phyloP scores from a whole-genome alignment of 2,329 filamentous ascomycete species.

The Penicillium sclerotigenum region DNA sequence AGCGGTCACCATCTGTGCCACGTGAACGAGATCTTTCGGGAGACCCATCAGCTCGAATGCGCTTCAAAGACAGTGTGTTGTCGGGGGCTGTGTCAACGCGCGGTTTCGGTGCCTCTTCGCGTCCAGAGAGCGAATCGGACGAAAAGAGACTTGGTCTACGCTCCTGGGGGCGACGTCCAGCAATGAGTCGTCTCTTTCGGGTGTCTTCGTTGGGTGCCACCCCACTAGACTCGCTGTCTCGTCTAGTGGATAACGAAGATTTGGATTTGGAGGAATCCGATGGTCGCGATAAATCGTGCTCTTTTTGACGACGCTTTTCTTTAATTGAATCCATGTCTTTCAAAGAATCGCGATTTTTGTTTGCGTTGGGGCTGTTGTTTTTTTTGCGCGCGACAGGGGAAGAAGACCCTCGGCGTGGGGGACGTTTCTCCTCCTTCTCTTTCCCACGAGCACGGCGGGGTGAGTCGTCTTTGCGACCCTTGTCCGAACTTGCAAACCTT shows the following conservation, averaged over 20 bases:
- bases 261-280: conserved; percentile 31
- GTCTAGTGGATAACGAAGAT: conserved; percentile 21
- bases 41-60: conserved; percentile 42
- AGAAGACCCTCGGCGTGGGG: conserved; percentile 35
- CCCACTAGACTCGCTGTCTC: conserved; percentile 32
- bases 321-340: conserved; percentile 21
- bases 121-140: conserved; percentile 41
- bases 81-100: conserved; percentile 30
- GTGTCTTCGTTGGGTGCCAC: conserved; percentile 34
- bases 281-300: conserved; percentile 35
- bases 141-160: conserved; percentile 39
- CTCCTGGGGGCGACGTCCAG: conserved; percentile 42
- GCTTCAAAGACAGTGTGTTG: conserved; percentile 34
- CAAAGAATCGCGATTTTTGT: conserved; percentile 14
- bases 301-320: conserved; percentile 33
- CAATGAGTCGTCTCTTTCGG: conserved; percentile 40
- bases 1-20: conserved; percentile 31
- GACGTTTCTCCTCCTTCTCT: conserved; percentile 39
- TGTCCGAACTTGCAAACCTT: conserved; percentile 33
- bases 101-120: conserved; percentile 36
- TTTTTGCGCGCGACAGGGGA: conserved; percentile 40
- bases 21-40: conserved; percentile 40
- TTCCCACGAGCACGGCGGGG: conserved; percentile 40
- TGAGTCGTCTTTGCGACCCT: conserved; percentile 36
- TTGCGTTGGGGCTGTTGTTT: conserved; percentile 30